phyloP scores from a whole-genome alignment of 2,329 filamentous ascomycete genomes.

The Pseudocercospora fijiensis region DNA sequence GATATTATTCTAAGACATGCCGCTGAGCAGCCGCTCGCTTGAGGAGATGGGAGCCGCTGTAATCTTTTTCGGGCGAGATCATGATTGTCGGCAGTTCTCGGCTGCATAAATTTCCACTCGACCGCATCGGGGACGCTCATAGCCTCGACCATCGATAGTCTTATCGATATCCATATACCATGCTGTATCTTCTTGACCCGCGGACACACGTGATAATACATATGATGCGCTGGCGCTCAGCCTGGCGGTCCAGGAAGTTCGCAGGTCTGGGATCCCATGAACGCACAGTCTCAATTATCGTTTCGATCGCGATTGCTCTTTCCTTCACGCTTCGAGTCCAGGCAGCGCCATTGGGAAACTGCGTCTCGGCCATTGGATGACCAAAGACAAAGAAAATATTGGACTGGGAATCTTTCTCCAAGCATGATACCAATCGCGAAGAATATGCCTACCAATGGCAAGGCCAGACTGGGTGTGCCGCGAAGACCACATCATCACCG shows the following conservation, averaged over 20 bases:
- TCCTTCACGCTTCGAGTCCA: neutral
- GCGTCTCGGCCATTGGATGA: neutral
- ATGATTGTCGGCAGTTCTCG: too few species aligned
- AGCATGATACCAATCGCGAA: neutral
- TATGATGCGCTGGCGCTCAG: neutral
- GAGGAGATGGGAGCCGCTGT: too few species aligned
- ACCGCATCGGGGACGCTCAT: too few species aligned
- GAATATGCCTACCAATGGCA: neutral
- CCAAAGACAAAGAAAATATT: neutral
- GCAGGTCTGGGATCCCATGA: neutral
- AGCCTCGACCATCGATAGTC: too few species aligned
- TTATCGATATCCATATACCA: too few species aligned
- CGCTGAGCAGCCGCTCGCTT: too few species aligned
- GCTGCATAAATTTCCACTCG: too few species aligned
- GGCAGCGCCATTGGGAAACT: neutral
- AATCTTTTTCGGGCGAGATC: too few species aligned
- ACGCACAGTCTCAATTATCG: neutral
- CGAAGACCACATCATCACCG: constrained; percentile 14
- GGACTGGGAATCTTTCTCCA: neutral
- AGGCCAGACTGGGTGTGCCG: neutral
- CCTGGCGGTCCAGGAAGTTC: neutral
- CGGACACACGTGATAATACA: neutral
- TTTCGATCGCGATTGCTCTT: neutral
- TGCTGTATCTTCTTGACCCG: too few species aligned
- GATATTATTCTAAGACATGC: too few species aligned